Evolutionary conservation across 2,329 filamentous ascomycete species (phyloP).

Genomic region (Aspergillus ochraceus): DNA sequence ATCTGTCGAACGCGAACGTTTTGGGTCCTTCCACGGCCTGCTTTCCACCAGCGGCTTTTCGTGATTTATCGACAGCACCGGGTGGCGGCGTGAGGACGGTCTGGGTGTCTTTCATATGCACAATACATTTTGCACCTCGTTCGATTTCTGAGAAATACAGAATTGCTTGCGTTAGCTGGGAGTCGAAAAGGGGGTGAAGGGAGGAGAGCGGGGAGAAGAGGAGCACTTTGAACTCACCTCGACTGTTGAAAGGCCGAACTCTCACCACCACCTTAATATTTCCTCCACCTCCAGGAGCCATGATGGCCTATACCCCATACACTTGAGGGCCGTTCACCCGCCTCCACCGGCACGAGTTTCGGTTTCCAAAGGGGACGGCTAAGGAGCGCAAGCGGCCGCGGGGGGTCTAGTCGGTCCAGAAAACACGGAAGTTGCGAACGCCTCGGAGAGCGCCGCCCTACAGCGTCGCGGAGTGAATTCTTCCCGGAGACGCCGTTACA

Average conservation of each 20-base stretch:
- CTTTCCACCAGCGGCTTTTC: constrained; percentile 57
- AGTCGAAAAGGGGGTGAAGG: background rate
- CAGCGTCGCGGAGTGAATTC: constrained; percentile 14
- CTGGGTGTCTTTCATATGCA: constrained; percentile 92
- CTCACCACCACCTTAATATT: constrained; percentile 99
- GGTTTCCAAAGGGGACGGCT: constrained; percentile 9
- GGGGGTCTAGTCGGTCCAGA: background rate
- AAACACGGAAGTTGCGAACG: constrained; percentile 31
- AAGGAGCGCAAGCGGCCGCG: constrained; percentile 1
- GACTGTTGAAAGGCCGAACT: constrained; percentile 89
- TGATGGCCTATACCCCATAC: constrained; percentile 46
- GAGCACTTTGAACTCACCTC: constrained; percentile 61
- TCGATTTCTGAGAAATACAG: constrained; percentile 68
- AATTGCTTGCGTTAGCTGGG: constrained; percentile 9
- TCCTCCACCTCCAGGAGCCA: constrained; percentile 75
- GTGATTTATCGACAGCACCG: constrained; percentile 54
- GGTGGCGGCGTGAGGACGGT: constrained; percentile 78
- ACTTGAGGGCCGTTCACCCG: constrained; percentile 23
- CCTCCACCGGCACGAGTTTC: constrained; percentile 13
- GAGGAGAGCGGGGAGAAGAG: background rate
- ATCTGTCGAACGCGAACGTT: constrained; percentile 91
- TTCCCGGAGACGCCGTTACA: background rate
- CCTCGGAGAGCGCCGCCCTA: constrained; percentile 32
- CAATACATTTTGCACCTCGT: constrained; percentile 90
- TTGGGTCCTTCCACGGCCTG: constrained; percentile 69